Conservation (phyloP, 257 asterid genomes). For the Rhazya stricta region DNA sequence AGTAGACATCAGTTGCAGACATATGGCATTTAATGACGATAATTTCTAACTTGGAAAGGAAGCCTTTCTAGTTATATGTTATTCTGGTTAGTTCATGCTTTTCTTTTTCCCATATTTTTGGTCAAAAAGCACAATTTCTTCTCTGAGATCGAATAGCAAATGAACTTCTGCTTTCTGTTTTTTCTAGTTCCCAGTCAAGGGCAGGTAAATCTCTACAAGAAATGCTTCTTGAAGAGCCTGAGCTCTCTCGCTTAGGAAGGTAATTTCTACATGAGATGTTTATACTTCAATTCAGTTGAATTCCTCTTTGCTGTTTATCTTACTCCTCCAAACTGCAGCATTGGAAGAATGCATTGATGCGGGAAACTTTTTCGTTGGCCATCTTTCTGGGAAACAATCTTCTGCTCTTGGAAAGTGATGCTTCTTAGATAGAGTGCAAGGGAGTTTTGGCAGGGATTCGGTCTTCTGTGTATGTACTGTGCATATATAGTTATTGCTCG, state of each 20-base stretch:
- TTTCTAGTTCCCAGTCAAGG: constrained; percentile 34
- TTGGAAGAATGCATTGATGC: constrained; percentile 21
- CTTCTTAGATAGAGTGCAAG: neutral
- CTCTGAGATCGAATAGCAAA: neutral
- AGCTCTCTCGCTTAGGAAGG: constrained; percentile 70
- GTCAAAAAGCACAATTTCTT: neutral
- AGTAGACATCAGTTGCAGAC: no score
- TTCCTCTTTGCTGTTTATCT: neutral
- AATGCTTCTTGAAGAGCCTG: constrained; percentile 76
- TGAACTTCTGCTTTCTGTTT: neutral
- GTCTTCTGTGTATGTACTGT: constrained; percentile 4
- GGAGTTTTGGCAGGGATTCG: neutral
- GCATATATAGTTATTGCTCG: neutral
- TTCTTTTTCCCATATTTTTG: neutral
- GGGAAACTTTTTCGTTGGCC: neutral
- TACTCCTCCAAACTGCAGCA: constrained; percentile 27
- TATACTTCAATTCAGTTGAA: neutral
- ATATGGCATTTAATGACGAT: neutral
- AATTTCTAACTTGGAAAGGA: neutral
- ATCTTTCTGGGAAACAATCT: neutral
- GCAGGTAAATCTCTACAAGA: constrained; percentile 48
- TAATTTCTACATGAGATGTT: constrained; percentile 11
- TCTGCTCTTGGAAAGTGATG: neutral
- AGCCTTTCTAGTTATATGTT: neutral
- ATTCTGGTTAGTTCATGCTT: neutral